A percentile compares a stretch with the other conserved stretches of the same genome.
Evolutionary conservation across 2,329 filamentous ascomycete genomes (phyloP).

Genomic region (Leptographium lundbergii): DNA sequence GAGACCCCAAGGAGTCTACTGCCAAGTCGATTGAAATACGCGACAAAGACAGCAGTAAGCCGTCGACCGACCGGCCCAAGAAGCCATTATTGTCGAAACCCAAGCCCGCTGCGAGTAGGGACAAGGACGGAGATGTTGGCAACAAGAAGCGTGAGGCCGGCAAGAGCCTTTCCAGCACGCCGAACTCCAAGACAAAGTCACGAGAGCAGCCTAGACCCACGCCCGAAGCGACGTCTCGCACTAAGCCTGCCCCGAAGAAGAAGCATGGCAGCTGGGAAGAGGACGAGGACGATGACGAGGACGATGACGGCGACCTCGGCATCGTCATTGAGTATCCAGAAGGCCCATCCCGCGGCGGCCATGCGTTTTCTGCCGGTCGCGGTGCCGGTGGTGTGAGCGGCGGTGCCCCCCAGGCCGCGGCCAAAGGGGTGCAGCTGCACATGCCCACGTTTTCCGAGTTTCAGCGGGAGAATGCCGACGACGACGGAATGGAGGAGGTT

Average conservation of each 20-base stretch:
- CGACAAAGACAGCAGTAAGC: background rate
- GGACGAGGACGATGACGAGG: conserved; percentile 22
- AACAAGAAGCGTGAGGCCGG: background rate
- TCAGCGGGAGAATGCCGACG: conserved; percentile 4
- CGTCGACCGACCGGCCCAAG: background rate
- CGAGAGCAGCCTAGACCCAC: background rate
- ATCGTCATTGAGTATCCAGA: conserved; percentile 49
- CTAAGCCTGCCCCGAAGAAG: conserved; percentile 12
- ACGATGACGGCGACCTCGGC: conserved; percentile 42
- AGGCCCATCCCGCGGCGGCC: conserved; percentile 21
- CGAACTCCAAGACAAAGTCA: background rate
- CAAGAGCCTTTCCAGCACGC: background rate
- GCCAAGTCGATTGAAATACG: background rate
- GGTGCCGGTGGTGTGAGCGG: background rate
- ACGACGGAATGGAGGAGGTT: conserved; percentile 16
- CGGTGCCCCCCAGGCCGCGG: background rate
- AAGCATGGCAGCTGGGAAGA: conserved; percentile 22
- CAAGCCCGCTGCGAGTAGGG: background rate
- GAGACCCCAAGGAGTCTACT: background rate
- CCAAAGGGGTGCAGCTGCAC: conserved; percentile 2
- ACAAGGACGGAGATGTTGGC: background rate
- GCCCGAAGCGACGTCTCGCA: no score
- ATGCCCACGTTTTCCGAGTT: conserved; percentile 13
- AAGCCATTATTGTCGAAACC: background rate
- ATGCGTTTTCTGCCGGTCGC: no score